Evolutionary conservation across 2,329 filamentous ascomycete species (phyloP), one percentile per base, ranked within the genome.

Genomic region (Penicillium sp.): DNA sequence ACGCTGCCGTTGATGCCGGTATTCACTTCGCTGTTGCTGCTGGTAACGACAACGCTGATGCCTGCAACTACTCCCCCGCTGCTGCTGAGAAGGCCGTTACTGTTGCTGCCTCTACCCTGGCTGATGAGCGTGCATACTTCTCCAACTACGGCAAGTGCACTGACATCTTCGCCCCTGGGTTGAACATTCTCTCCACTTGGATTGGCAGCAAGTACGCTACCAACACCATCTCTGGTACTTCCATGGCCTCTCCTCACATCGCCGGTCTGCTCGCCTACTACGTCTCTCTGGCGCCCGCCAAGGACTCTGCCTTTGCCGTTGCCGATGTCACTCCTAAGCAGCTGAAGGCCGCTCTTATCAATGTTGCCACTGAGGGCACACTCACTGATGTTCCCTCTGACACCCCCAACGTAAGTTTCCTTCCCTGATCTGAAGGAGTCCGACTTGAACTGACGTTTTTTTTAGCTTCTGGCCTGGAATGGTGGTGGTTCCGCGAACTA

Each of bases 111-210:
- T 96, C 91, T 42, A 94, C 90, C 66, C 85, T 99, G 57, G 85
- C 88, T 70, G 94, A 99, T 73, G 90, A 91, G 82, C 93, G 94
- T 78, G 94, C 94, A 63, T 99, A 97, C 85, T 99, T 99, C 87
- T 99, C 95, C 85, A 99, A 99, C 89, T 97, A 87, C 77, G 94
- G 94, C 76, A 94, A 93, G 84, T 99, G 94, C 85, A 96, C 93
- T 75, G 94, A 99, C 78, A 96, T 99, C 83, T 99, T 99, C 70
- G 94, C 92, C 61, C 94, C 94, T 58, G 94, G 94, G 71, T 84
- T 97, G 70, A 96, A 91, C 87, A 96, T 99, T 69, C 85, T 90
- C 68, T 99, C 94, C 63, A 97, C 94, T 75, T 99, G 94, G 94
- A 96, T 96, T 69, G 94, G 95, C 74, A 93, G 88, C 85, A 89